phyloP scores from a whole-genome alignment of 257 asterid species.

The Oldenlandia corymbosa region DNA sequence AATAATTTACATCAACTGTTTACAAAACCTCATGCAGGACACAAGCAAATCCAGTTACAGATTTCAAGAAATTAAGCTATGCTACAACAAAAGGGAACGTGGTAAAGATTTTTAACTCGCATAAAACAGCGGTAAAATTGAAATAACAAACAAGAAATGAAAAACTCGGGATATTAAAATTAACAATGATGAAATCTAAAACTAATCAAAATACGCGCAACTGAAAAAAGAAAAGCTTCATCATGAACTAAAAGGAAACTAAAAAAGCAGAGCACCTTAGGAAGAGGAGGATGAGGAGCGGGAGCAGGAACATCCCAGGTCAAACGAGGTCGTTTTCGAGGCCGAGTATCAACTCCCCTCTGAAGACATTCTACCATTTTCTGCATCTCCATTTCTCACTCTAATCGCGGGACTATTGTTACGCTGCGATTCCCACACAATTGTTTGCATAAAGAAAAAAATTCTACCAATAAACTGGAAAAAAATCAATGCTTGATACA shows the following conservation, averaged over 20 bases:
- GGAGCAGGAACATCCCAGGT: constrained; percentile 63
- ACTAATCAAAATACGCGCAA: background rate
- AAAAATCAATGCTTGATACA: background rate
- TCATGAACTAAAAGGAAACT: background rate
- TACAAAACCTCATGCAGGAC: too few species aligned
- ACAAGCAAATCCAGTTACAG: too few species aligned
- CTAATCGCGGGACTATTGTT: background rate
- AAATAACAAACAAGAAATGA: background rate
- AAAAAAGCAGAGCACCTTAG: constrained; percentile 18
- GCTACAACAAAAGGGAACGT: too few species aligned
- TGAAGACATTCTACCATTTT: constrained; percentile 53
- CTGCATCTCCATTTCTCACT: constrained; percentile 55
- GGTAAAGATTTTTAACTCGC: too few species aligned
- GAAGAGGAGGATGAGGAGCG: constrained; percentile 31
- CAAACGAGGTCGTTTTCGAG: constrained; percentile 75
- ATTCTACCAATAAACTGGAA: too few species aligned
- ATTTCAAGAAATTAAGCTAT: too few species aligned
- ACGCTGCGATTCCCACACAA: background rate
- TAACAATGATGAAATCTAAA: too few species aligned
- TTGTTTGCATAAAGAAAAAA: background rate
- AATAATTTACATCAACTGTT: too few species aligned
- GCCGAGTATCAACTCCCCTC: constrained; percentile 60
- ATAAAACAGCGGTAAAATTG: background rate
- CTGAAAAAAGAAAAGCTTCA: background rate
- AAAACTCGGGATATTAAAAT: background rate